A percentile compares a stretch with the other conserved stretches of the same genome.
These are phyloP conservation scores for Cercospora nicotianae DNA, from an alignment of 2,329 filamentous ascomycete species.

Conservation along the genomic window DNA sequence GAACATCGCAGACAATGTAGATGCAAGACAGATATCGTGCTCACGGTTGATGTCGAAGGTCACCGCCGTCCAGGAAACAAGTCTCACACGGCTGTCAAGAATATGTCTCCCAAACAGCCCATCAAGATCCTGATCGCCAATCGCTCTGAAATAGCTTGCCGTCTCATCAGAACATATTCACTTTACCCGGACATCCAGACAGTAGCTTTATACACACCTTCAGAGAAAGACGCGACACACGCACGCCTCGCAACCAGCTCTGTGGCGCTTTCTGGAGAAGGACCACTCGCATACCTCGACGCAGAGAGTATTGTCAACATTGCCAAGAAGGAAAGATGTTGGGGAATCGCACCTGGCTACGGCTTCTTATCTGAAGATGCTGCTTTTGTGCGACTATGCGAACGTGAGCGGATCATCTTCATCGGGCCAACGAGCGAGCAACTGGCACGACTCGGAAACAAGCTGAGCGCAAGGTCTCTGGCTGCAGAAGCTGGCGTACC, in stretches of 20 bases:
- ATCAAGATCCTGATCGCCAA: conserved; percentile 1
- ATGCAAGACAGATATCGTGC: neutral
- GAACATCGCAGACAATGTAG: neutral
- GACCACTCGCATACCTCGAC: neutral
- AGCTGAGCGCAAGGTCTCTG: neutral
- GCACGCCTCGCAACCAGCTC: neutral
- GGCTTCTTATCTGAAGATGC: neutral
- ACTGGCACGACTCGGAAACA: neutral
- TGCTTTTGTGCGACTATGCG: neutral
- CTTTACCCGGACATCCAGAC: neutral
- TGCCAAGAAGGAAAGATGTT: neutral
- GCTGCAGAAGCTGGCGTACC: neutral
- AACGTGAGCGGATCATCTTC: neutral
- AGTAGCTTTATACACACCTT: neutral
- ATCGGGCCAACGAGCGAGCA: neutral
- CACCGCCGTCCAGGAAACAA: neutral
- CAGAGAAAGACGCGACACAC: neutral
- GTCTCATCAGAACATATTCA: neutral
- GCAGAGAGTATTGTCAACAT: neutral
- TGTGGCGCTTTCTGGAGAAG: neutral
- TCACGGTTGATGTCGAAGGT: neutral
- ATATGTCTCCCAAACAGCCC: neutral
- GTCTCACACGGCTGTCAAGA: neutral
- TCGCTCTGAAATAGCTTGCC: neutral
- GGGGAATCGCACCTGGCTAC: neutral